Percentiles rank a stretch among this genome's conserved stretches.
These are phyloP conservation scores for Macrophomina pseudophaseolina DNA, from an alignment of 2,329 filamentous ascomycete species.

Conservation along the genomic window DNA sequence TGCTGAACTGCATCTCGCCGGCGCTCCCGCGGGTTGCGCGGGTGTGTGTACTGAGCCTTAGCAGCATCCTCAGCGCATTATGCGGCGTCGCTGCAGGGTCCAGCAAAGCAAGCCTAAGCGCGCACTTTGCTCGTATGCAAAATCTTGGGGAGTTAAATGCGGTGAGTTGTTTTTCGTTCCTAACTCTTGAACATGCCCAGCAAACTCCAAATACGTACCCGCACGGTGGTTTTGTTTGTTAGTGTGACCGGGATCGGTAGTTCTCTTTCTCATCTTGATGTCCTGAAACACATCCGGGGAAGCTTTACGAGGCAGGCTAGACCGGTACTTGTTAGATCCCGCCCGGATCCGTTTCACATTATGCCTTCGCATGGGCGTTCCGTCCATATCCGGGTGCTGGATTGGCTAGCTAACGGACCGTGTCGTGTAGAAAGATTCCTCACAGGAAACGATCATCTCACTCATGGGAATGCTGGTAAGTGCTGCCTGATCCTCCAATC, in stretches of 20 bases:
- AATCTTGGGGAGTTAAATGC: constrained; percentile 94
- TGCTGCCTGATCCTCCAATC: constrained; percentile 14
- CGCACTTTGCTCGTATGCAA: constrained; percentile 85
- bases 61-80: constrained; percentile 67
- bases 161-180: constrained; percentile 47
- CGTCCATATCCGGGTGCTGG: constrained; percentile 4
- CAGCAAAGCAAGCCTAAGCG: constrained; percentile 86
- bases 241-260: constrained; percentile 11
- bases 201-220: constrained; percentile 23
- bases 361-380: neutral
- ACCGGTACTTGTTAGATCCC: constrained; percentile 15
- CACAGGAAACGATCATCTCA: constrained; percentile 92
- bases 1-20: constrained; percentile 84
- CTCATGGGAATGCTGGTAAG: constrained; percentile 79
- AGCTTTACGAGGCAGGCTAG: constrained; percentile 14
- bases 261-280: constrained; percentile 9
- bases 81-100: constrained; percentile 91
- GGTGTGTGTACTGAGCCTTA: constrained; percentile 63
- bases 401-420: constrained; percentile 8
- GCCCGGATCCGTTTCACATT: constrained; percentile 17
- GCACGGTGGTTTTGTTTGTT: constrained; percentile 4
- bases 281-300: constrained; percentile 29
- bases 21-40: constrained; percentile 66
- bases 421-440: constrained; percentile 74
- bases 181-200: constrained; percentile 38